Base-by-base conservation (phyloP, 2,329 filamentous ascomycete species). In the Colletotrichum sublineola region DNA sequence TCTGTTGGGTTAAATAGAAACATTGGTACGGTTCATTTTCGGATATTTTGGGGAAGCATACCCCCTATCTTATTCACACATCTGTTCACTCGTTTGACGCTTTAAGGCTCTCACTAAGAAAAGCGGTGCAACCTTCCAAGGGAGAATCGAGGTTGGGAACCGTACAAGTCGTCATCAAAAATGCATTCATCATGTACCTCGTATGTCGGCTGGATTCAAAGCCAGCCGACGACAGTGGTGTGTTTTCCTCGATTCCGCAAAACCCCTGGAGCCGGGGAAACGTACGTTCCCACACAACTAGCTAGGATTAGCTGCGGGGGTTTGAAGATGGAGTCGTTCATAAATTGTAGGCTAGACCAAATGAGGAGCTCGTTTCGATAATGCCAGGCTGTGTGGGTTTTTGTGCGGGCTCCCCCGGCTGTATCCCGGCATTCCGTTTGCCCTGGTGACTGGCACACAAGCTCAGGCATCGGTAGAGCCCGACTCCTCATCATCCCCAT, bases 291-390 rank as follows among this genome's bases (percentile, higher is more conserved):
- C 5, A 20, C 20, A 11, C 8, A 6, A 50, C 15, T 18, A 8
- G 8, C 36, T 31, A 29, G 36, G 18, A 42, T 64, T 15, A 56
- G 57, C 15, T 56, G 42, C 52, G 55, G 53, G 50, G 55, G 33
- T 52, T 44, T 60, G 44, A 57, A 36, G 29, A 57, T 8, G 15
- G 31, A 50, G 29, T 29, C 20, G 33, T 60, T 60, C 55, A 67
- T 50, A 52, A 62, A 55, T 18, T 14, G 20, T 29, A 24, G 42
- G 31, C 68, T 62, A 71, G 48, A 38, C 68, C 64, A 56, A 62
- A 71, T 67, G 68, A 36, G 68, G 68, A 55, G 56, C 24, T 42
- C 20, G 15, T 68, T 56, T 71, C 63, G 63, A 56, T 40, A 24
- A 33, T 53, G 24, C 68, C 46, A 66, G 58, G 68, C 55, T 55